phyloP scores from a whole-genome alignment of 1,139 yeast species.

The Wickerhamomyces sp. region DNA sequence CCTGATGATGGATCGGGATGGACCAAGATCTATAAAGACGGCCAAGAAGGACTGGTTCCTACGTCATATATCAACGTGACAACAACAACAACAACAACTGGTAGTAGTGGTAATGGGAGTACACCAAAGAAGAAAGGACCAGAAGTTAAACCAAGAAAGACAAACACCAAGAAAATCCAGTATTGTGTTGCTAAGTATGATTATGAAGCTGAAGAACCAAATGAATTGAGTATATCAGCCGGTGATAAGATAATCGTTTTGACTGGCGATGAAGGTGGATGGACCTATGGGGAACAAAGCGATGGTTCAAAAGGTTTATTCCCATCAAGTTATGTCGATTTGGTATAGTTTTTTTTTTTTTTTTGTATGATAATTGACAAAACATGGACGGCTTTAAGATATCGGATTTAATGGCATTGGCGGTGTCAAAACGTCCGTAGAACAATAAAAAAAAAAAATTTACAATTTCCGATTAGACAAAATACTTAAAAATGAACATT shows the following conservation, averaged over 20 bases:
- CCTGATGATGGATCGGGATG: conserved; percentile 93
- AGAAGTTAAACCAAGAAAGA: conserved; percentile 74
- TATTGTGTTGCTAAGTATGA: conserved; percentile 76
- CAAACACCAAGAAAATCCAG: conserved; percentile 38
- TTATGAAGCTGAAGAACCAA: conserved; percentile 77
- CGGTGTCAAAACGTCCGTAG: too few species aligned
- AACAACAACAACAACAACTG: conserved; percentile 15
- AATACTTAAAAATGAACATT: too few species aligned
- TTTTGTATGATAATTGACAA: too few species aligned
- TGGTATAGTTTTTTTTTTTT: background rate
- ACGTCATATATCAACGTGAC: conserved; percentile 66
- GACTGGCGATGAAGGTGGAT: conserved; percentile 82
- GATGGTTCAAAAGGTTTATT: conserved; percentile 68
- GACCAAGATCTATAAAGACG: conserved; percentile 53
- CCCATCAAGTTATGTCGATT: conserved; percentile 63
- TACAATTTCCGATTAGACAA: too few species aligned
- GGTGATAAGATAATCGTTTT: conserved; percentile 76
- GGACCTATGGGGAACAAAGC: conserved; percentile 85
- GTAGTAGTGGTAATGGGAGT: conserved; percentile 10
- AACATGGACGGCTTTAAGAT: too few species aligned
- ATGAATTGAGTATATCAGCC: conserved; percentile 64
- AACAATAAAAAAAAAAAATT: too few species aligned
- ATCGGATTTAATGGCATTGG: too few species aligned
- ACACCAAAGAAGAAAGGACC: conserved; percentile 55
- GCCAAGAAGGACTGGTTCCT: conserved; percentile 77